Conservation (phyloP, 306 rosid genomes). For the Delonix regia region DNA sequence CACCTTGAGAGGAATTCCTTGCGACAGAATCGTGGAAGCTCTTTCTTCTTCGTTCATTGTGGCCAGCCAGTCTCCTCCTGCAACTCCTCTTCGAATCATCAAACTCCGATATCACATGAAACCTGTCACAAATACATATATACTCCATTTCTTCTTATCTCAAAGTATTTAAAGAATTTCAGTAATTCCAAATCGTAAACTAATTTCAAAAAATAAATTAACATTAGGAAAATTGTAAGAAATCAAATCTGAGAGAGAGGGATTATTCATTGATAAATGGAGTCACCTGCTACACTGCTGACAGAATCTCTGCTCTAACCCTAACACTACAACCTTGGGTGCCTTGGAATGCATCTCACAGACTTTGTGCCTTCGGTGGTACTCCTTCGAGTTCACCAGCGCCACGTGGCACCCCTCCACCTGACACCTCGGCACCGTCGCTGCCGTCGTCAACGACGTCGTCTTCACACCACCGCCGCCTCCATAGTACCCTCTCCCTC, state of each 20-base stretch:
- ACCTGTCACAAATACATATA: constrained; percentile 53
- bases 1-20: constrained; percentile 65
- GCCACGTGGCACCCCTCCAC: constrained; percentile 95
- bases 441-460: constrained; percentile 9
- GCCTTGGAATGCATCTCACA: constrained; percentile 97
- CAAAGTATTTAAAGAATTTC: too few relatives aligned
- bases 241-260: too few relatives aligned
- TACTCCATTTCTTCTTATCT: neutral
- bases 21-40: constrained; percentile 69
- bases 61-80: constrained; percentile 95
- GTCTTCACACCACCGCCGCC: neutral
- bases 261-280: neutral
- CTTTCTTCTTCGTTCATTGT: constrained; percentile 95
- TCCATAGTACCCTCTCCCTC: constrained; percentile 41
- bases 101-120: constrained; percentile 84
- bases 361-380: constrained; percentile 92
- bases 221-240: too few relatives aligned
- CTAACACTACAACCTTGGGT: constrained; percentile 74
- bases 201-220: too few relatives aligned
- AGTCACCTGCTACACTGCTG: constrained; percentile 96
- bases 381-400: constrained; percentile 78
- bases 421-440: constrained; percentile 73
- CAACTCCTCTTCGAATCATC: constrained; percentile 95
- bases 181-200: neutral
- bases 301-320: constrained; percentile 91